These are phyloP conservation scores for Linum tenue DNA, from an alignment of 345 rosid species.

Conservation along the genomic window DNA sequence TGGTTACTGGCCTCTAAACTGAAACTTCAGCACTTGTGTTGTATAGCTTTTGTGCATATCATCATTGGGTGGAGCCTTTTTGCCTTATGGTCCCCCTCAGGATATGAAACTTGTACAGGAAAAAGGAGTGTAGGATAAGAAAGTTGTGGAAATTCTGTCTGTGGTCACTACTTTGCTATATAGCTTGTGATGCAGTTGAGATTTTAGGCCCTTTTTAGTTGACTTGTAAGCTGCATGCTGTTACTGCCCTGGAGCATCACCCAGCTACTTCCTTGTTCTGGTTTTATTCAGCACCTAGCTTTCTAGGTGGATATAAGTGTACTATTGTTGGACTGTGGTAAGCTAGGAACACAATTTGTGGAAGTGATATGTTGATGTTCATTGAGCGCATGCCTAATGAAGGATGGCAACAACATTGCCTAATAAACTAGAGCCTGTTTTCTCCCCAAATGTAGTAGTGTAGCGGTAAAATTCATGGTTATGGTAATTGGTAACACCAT, in stretches of 20 bases:
- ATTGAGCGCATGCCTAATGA: slow-evolving; percentile 1
- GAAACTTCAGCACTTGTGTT: background rate
- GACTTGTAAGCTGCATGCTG: background rate
- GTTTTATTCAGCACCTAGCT: no score
- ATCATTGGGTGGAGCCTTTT: no score
- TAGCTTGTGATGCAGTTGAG: background rate
- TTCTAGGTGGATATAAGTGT: no score
- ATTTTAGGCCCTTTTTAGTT: background rate
- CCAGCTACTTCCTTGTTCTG: no score
- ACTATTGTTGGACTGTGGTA: no score
- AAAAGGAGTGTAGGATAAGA: background rate
- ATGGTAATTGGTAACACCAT: no score
- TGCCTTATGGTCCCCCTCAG: background rate
- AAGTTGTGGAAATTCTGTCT: background rate
- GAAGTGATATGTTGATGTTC: slow-evolving; percentile 2
- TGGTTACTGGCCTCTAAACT: no score
- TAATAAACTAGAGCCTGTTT: no score
- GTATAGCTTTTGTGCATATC: background rate
- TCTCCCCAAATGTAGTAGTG: no score
- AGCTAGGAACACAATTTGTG: background rate
- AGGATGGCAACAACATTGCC: no score
- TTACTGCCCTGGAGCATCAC: no score
- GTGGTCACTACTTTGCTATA: background rate
- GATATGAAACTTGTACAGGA: background rate
- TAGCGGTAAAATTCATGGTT: no score